Base-by-base conservation (phyloP, 306 rosid genomes). In the Fragaria nilgerrensis region DNA sequence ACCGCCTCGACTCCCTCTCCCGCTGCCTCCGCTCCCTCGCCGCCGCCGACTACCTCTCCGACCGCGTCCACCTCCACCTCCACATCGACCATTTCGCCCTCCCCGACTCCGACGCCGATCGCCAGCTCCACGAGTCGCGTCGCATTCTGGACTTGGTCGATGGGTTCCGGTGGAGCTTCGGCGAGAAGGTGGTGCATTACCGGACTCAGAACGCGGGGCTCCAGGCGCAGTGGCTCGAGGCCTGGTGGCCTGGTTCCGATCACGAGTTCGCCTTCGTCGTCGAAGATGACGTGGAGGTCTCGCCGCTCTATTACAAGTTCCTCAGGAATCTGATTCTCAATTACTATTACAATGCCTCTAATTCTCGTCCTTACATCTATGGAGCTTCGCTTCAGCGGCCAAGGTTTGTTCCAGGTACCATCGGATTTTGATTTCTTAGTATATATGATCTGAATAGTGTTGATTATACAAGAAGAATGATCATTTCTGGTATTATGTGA, bases 331-430 rank as follows among this genome's bases (percentile, higher is more conserved):
- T 95, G 89, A 92, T 95, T 77, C 23, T 84, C 79, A 92, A 88
- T 88, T 95, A 88, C 85, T 90, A 90, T 78, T 89, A 85, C 80
- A 86, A 89, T 80, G 85, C 81, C 77, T 86, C 97, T 44, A 92
- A 92, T 82, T 86, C 56, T 71, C 90, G 92, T 66, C 97, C 97
- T 50, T 90, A 87, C 56, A 81, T 92, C 39, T 94, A 85, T 47
- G 98, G 98, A 25, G 92, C 81, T 67, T 92, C 98, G 32, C 81
- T 94, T 76, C 98, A 92, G 85, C 86, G 97, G 73, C 92, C 97
- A 84, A 92, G 98, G 97, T 90, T 94, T 84, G 97, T 94, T 41
- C 97, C 97, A 94, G 98, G 97, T 94, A 94, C 89, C 63, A 2
- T 22, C 62, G 29, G 22, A 2, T 55, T 55, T 55, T 37, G 41